Evolutionary conservation across 2,329 filamentous ascomycete species (phyloP), one percentile per base, ranked within the genome.

Genomic region (Scedosporium boydii): DNA sequence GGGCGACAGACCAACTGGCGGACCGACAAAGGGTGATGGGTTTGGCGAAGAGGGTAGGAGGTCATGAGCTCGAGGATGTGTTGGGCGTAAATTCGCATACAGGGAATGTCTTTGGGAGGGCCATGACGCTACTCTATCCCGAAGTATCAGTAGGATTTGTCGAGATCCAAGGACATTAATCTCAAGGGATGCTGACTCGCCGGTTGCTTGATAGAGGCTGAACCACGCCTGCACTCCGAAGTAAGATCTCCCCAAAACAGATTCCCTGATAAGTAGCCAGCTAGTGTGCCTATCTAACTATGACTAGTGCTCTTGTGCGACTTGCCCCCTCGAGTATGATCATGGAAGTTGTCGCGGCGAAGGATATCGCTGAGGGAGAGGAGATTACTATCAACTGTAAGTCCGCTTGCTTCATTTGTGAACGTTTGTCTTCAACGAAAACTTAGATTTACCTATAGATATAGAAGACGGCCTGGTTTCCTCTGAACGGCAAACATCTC

Each of bases 151-250:
- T 48, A 48, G 3, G 44, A 9, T 9, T 21, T 21, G 2, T n/a
- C 18, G 16, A 21, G n/a, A n/a, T 10, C 18, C 6, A 4, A 21
- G n/a, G 6, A 2, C 6, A n/a, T 18, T 21, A 48, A 21, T 48
- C 5, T n/a, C 18, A 48, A 7, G 6, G n/a, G 6, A 18, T 21
- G n/a, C 2, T 3, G 18, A 5, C 44, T 48, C 2, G 18, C 55
- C 18, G 16, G 38, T 34, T 56, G 3, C 7, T 23, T 23, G 14
- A 6, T 21, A 59, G 58, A 27, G 58, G 12, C n/a, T 59, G 29
- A 59, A 59, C 34, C 58, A 59, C 21, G 58, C 58, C 2, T 59
- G 58, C 58, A 46, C 38, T 59, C 38, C 58, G 5, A 59, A 44
- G 58, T 59, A 59, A 21, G 56, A 3, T 58, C 5, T n/a, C 27